phyloP scores from a whole-genome alignment of 2,329 filamentous ascomycete genomes.

The Botryosphaeria agaves region DNA sequence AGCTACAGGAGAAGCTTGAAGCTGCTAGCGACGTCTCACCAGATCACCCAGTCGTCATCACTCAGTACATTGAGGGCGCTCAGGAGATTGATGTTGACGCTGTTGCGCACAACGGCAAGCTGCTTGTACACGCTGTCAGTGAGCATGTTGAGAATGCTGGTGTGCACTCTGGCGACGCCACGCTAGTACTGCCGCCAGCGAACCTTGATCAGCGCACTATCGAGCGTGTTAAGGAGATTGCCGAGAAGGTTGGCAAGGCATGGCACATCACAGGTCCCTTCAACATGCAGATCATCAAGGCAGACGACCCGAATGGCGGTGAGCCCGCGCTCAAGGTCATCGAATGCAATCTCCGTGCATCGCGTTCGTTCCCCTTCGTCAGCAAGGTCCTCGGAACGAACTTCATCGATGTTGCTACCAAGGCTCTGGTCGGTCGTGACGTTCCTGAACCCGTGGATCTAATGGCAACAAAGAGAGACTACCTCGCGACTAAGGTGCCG shows the following conservation, averaged over 20 bases:
- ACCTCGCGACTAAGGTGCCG: slow-evolving; percentile 91
- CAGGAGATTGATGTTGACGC: slow-evolving; percentile 94
- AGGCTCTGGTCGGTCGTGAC: slow-evolving; percentile 70
- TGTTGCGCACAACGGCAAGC: slow-evolving; percentile 70
- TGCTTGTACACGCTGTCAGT: slow-evolving; percentile 80
- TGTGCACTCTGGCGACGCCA: slow-evolving; percentile 96
- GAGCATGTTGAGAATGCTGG: slow-evolving; percentile 96
- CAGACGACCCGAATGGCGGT: slow-evolving; percentile 55
- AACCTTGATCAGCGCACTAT: slow-evolving; percentile 63
- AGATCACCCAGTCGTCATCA: slow-evolving; percentile 95
- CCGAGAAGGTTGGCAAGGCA: slow-evolving; percentile 86
- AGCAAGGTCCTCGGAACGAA: slow-evolving; percentile 93
- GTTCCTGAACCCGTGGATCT: slow-evolving; percentile 75
- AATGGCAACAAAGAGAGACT: slow-evolving; percentile 79
- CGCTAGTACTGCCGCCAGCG: slow-evolving; percentile 74
- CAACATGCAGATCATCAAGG: slow-evolving; percentile 99
- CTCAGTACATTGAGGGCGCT: slow-evolving; percentile 93
- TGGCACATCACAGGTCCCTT: slow-evolving; percentile 97
- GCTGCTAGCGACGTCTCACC: slow-evolving; percentile 82
- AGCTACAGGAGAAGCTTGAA: slow-evolving; percentile 87
- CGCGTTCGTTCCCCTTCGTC: slow-evolving; percentile 94
- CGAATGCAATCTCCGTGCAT: slow-evolving; percentile 94
- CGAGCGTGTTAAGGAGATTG: slow-evolving; percentile 85
- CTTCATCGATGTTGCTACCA: slow-evolving; percentile 92
- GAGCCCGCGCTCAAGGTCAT: slow-evolving; percentile 80